Conservation (phyloP, 805 yeast genomes). For the Candida sithepensis region DNA sequence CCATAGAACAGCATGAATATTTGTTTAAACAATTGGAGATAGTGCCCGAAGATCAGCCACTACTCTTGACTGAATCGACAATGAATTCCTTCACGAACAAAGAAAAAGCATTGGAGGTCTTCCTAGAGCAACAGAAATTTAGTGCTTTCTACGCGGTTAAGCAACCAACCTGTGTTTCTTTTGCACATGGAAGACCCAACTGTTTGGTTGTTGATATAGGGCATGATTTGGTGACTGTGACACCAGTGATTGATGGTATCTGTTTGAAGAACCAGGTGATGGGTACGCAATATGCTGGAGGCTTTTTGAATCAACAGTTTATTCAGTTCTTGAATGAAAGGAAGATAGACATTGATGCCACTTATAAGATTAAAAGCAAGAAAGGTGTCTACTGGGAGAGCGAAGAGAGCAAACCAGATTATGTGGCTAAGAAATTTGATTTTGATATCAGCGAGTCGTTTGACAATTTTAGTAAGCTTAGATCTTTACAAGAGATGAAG, state of each 20-base stretch:
- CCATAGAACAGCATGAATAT: slow-evolving; percentile 67
- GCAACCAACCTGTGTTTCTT: slow-evolving; percentile 82
- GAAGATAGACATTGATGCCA: slow-evolving; percentile 37
- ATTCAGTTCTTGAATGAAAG: slow-evolving; percentile 34
- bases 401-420: slow-evolving; percentile 19
- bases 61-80: slow-evolving; percentile 80
- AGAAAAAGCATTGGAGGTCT: slow-evolving; percentile 63
- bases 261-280: slow-evolving; percentile 65
- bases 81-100: slow-evolving; percentile 74
- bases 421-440: slow-evolving; percentile 28
- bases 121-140: slow-evolving; percentile 64
- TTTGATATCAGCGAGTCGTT: slow-evolving; percentile 45
- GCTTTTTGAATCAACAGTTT: slow-evolving; percentile 55
- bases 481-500: slow-evolving; percentile 68
- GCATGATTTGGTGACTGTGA: slow-evolving; percentile 69
- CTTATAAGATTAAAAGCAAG: slow-evolving; percentile 51
- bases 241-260: slow-evolving; percentile 82
- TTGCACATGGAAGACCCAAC: slow-evolving; percentile 84
- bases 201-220: slow-evolving; percentile 86
- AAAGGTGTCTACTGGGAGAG: slow-evolving; percentile 27
- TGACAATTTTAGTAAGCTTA: slow-evolving; percentile 51
- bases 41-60: slow-evolving; percentile 64
- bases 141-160: slow-evolving; percentile 82
- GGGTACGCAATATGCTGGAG: slow-evolving; percentile 74
- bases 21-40: slow-evolving; percentile 52